Conservation (phyloP, 495 filamentous ascomycete genomes). For the Annulohypoxylon nitens region DNA sequence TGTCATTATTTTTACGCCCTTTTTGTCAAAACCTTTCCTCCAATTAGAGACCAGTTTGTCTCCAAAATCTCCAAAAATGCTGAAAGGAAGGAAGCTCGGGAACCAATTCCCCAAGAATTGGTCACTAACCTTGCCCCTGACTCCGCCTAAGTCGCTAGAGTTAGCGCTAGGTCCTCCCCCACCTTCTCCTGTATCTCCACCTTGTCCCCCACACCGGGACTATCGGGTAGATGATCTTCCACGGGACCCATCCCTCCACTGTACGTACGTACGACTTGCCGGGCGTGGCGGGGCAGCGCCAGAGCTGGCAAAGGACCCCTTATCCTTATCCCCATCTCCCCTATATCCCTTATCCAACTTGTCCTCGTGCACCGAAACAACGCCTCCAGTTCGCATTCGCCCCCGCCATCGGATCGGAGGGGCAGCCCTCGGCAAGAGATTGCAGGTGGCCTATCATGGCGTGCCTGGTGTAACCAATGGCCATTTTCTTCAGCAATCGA, state of each 20-base stretch:
- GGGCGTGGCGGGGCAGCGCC: not conserved
- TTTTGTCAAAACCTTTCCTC: conserved; percentile 2
- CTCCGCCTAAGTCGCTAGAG: conserved; percentile 7
- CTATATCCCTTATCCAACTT: conserved; percentile 15
- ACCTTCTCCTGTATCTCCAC: conserved; percentile 12
- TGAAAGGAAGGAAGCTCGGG: conserved; percentile 8
- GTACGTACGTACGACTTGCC: conserved; percentile 21
- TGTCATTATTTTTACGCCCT: conserved; percentile 14
- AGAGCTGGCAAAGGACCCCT: conserved; percentile 4
- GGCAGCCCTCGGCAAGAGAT: conserved; percentile 34
- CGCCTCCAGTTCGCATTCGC: conserved; percentile 12
- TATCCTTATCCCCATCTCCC: not conserved
- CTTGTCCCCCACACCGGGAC: conserved; percentile 27
- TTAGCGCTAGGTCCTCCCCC: conserved; percentile 26
- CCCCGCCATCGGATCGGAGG: conserved; percentile 37
- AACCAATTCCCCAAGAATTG: conserved; percentile 19
- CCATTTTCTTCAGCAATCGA: conserved; percentile 2
- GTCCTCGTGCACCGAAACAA: conserved; percentile 39
- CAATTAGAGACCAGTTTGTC: not conserved
- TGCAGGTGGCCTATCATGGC: conserved; percentile 12
- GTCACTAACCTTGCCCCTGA: conserved; percentile 12
- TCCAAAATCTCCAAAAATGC: not conserved
- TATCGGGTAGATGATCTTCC: conserved; percentile 40
- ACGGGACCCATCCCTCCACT: not conserved
- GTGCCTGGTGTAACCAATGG: conserved; percentile 27